Base-by-base conservation (phyloP, 129 eudicot species). In the Arctium lappa region DNA sequence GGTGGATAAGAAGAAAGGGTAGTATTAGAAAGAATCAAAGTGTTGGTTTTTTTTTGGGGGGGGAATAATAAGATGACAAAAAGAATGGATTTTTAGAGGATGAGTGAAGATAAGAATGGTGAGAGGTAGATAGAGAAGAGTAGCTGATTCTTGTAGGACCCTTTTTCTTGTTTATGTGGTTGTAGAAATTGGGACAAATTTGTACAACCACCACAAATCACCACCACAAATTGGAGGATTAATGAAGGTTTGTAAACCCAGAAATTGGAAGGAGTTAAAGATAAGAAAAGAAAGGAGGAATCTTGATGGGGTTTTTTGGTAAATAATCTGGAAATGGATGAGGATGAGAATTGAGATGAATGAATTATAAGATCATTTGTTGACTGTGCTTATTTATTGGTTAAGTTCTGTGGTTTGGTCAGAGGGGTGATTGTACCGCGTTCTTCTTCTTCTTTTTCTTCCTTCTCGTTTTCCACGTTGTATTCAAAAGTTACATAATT, bases 71-170 rank as follows among this genome's bases (percentile, higher is more conserved):
- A 79, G 29, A 81, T 3, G 81, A 81, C 83, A 83, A 86, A 75
- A 76, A n/a, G n/a, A 2, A 22, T 8, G n/a, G 85, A 70, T 86
- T 22, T 22, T 22, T 72, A 82, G 81, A 79, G 82, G 84, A 74
- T 16, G 88, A 72, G 81, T 80, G 72, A 73, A 53, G 83, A 71
- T 77, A 78, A 82, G 87, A 78, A 81, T 18, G 44, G 72, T 66
- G 84, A 76, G 74, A 69, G 87, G 80, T 50, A 77, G 86, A 83
- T 83, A 83, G 10, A 77, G 86, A 83, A 71, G 42, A 36, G 69
- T 70, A 40, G 71, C 40, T 36, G 83, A 79, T 84, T 66, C 75
- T 75, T 7, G 84, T 84, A 53, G 87, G 87, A 5, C 46, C 87
- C 75, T 18, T n/a, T 12, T 22, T 22, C 13, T 3, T 10, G 11